Conservation (phyloP, 2,329 filamentous ascomycete genomes). For the Periconia macrospinosa region DNA sequence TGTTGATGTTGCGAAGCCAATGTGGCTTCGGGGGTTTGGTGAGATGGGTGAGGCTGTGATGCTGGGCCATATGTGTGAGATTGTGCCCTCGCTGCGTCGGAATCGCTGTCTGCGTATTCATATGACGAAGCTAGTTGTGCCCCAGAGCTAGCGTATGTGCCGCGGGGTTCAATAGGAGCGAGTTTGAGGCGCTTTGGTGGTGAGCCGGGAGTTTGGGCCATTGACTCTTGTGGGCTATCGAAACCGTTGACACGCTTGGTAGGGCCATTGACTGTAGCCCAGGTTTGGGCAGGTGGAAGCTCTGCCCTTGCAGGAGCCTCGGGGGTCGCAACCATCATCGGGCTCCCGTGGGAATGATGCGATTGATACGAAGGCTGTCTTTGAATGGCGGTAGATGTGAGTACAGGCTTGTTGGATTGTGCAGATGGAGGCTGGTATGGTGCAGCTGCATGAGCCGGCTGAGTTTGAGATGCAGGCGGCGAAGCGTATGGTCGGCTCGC, state of each 20-base stretch:
- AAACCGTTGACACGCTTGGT: conserved; percentile 46
- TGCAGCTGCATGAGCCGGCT: conserved; percentile 15
- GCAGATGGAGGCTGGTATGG: conserved; percentile 13
- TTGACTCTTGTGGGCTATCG: conserved; percentile 29
- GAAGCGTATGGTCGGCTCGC: conserved; percentile 11
- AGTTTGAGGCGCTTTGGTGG: conserved; percentile 51
- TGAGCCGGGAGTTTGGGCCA: conserved; percentile 38
- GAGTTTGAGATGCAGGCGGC: conserved; percentile 5
- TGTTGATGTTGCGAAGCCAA: conserved; percentile 28
- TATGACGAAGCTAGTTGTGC: conserved; percentile 11
- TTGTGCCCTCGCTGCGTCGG: conserved; percentile 16
- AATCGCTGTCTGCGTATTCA: conserved; percentile 25
- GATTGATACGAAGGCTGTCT: conserved; percentile 15
- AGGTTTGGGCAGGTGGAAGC: conserved; percentile 34
- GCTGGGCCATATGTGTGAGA: conserved; percentile 22
- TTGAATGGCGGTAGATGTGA: conserved; percentile 13
- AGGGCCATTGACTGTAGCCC: conserved; percentile 49
- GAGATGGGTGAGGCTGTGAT: conserved; percentile 36
- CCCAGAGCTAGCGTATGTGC: conserved; percentile 25
- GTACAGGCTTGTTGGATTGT: conserved; percentile 19
- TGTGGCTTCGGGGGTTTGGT: conserved; percentile 24
- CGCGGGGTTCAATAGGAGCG: conserved; percentile 42
- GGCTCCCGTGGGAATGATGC: conserved; percentile 18
- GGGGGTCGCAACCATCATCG: conserved; percentile 13
- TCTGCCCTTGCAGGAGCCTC: conserved; percentile 23